Conservation (phyloP, 1,139 yeast genomes). For the Sugiyamaella paludigena region DNA sequence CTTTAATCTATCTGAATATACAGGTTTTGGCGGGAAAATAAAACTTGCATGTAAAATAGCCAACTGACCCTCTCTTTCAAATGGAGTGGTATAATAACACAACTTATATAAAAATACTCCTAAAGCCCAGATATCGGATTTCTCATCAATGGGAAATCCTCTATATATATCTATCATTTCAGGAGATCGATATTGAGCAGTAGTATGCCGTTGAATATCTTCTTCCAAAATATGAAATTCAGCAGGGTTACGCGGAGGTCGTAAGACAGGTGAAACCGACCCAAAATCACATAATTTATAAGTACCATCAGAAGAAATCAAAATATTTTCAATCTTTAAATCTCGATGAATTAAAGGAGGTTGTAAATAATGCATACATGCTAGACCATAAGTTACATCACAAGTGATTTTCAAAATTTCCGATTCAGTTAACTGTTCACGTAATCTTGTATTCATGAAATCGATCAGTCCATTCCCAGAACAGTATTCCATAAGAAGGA, state of each 20-base stretch:
- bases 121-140: constrained; percentile 94
- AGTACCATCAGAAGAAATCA: constrained; percentile 67
- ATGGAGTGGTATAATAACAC: constrained; percentile 93
- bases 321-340: constrained; percentile 90
- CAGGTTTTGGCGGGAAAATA: constrained; percentile 51
- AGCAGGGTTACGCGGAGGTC: constrained; percentile 61
- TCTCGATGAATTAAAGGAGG: constrained; percentile 90
- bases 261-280: constrained; percentile 69
- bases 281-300: constrained; percentile 95
- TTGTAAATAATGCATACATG: constrained; percentile 79
- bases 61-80: constrained; percentile 69
- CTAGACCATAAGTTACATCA: constrained; percentile 78
- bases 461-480: constrained; percentile 79
- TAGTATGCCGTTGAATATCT: constrained; percentile 86
- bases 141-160: constrained; percentile 88
- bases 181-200: constrained; percentile 96
- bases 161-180: constrained; percentile 91
- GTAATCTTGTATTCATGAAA: constrained; percentile 87
- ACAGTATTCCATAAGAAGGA: constrained; percentile 90
- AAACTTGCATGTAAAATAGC: constrained; percentile 64
- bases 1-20: constrained; percentile 40
- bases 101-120: constrained; percentile 89
- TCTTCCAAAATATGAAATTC: constrained; percentile 71
- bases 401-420: constrained; percentile 82
- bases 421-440: constrained; percentile 73